Base-by-base conservation (phyloP, 108 stramenopile genomes). In the Aurantiochytrium sp. region DNA sequence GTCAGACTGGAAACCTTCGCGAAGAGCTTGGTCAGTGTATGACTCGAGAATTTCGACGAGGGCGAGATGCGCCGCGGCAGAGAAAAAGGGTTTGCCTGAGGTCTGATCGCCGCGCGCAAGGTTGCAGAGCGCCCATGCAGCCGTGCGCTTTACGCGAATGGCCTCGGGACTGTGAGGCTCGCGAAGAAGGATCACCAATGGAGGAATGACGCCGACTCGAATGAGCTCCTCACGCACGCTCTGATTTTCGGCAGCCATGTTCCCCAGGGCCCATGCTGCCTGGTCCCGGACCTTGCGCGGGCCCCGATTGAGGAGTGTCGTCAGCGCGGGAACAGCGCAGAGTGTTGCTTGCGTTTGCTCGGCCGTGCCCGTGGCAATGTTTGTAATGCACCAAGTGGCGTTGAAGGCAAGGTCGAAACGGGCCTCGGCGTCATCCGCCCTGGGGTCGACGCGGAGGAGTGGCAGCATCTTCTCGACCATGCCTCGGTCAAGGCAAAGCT, bases 191-290 rank as follows among this genome's bases (percentile, higher is more conserved):
- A 89, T n/a, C 8, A 87, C 45, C 5, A 91, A 87, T 23, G 90
- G 89, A 5, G 72, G 69, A n/a, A 91, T 89, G 14, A 89, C 55
- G 18, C 91, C 91, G 44, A 91, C 72, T 23, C 76, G 89, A n/a
- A 23, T 72, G 1, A 91, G 71, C 72, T 91, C 53, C 29, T 89
- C 64, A 49, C 91, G 72, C 25, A 58, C 89, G 44, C 44, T 51
- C 23, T 44, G 60, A 21, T 55, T 55, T 44, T 91, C 91, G 5
- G 89, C 91, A 4, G 91, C 91, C 51, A 91, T 91, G 76, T 91
- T 91, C 6, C 91, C 91, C 5, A 91, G 90, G 5, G 91, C 88
- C 91, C 91, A 91, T 29, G 91, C 88, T 8, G 91, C 90, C 25
- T 91, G 90, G 43, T 91, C 91, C 72, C 83, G 89, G 57, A 91